Evolutionary conservation across 768 basidiomycete species (phyloP), one percentile per base, ranked within the genome.

Genomic region (Aureoboletus auriporus): DNA sequence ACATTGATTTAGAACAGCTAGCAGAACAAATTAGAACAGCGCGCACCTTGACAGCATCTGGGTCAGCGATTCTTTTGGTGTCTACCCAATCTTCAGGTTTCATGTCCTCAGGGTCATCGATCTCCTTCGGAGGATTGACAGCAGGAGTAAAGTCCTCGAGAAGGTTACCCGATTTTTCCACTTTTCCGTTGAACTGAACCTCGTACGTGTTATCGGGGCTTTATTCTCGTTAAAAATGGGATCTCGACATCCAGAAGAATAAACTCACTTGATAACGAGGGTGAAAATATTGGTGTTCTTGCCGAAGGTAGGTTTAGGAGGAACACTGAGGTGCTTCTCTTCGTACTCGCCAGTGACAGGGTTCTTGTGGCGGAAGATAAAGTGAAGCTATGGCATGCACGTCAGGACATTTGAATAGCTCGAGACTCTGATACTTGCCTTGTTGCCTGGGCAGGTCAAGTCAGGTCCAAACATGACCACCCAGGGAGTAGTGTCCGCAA

Each of bases 381-480:
- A 97, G 78, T 99, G 96, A 43, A 97, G 76, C 89, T 94, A 63
- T 27, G 38, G 3, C 30, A 41, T 10, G 33, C 27, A 39, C 23
- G 31, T 58, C 42, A 56, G 50, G 26, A 48, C 6, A 23, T 14
- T 14, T n/a, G 12, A 8, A 26, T 1, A 14, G 11, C 4, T 11
- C 6, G n/a, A 30, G 3, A 26, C 8, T 20, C 10, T 2, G n/a
- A 13, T 1, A 45, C 70, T 16, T 55, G 87, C 90, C 85, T 92
- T 93, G 54, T 86, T 91, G 34, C 90, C 90, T 11, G 90, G 90
- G 71, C 90, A 93, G 23, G 90, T 93, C 70, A 93, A 69, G 69
- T 99, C 95, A 55, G 94, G 94, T 58, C 95, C 95, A 65, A 98
- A 96, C 94, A 96, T 96, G 75, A 95, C 78, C 11, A 88, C 86